Conservation (phyloP, 768 basidiomycete genomes). For the Crepidotus variabilis region DNA sequence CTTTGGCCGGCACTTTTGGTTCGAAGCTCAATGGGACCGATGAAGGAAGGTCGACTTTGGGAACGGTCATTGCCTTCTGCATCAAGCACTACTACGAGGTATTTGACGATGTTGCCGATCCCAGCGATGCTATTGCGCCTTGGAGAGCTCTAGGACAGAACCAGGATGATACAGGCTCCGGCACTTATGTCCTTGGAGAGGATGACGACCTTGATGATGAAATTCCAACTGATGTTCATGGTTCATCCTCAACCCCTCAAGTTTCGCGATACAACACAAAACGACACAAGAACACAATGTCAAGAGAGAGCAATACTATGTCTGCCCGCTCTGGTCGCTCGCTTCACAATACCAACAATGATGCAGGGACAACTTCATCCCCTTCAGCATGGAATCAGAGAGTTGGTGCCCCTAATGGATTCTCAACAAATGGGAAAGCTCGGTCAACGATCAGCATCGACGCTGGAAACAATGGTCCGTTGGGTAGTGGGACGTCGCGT, state of each 20-base stretch:
- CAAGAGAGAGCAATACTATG: conserved; percentile 13
- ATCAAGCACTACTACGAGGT: conserved; percentile 83
- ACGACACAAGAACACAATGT: conserved; percentile 20
- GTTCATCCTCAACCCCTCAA: conserved; percentile 20
- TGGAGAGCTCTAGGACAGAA: conserved; percentile 26
- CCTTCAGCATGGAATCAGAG: conserved; percentile 14
- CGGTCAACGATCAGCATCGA: conserved; percentile 71
- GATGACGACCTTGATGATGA: conserved; percentile 68
- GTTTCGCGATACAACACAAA: conserved; percentile 8
- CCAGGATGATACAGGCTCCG: conserved; percentile 18
- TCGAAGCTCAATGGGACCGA: background rate
- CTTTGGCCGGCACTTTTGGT: conserved; percentile 15
- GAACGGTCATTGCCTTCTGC: conserved; percentile 68
- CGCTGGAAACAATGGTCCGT: conserved; percentile 26
- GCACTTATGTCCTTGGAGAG: conserved; percentile 39
- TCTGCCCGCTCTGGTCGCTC: conserved; percentile 15
- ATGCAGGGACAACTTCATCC: conserved; percentile 12
- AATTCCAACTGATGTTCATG: conserved; percentile 2
- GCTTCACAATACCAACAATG: conserved; percentile 13
- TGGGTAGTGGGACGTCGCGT: conserved; percentile 26
- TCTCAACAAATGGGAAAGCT: conserved; percentile 33
- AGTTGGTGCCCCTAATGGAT: conserved; percentile 1
- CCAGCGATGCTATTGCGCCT: conserved; percentile 52
- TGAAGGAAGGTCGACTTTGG: conserved; percentile 62
- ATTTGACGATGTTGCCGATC: conserved; percentile 78